phyloP scores from a whole-genome alignment of 2,329 filamentous ascomycete genomes.

The Botrytis fabae region DNA sequence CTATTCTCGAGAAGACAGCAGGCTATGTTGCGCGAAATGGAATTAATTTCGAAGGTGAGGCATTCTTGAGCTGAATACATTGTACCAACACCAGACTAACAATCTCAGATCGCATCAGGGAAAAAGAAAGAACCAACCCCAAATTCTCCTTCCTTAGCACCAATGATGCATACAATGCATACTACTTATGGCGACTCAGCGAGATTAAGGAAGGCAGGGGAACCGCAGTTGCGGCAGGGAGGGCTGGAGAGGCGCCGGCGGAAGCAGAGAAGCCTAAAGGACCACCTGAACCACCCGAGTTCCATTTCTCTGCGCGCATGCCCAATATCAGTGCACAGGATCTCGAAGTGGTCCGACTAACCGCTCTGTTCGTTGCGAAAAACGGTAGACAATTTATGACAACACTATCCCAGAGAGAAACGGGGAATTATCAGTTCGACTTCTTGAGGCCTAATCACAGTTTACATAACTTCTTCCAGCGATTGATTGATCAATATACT shows the following conservation, averaged over 20 bases:
- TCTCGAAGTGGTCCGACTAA: constrained; percentile 71
- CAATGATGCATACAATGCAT: constrained; percentile 81
- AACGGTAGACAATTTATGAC: constrained; percentile 93
- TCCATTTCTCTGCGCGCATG: constrained; percentile 93
- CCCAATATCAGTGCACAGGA: constrained; percentile 96
- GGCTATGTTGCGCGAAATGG: constrained; percentile 79
- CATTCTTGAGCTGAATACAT: constrained; percentile 10
- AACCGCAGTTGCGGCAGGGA: constrained; percentile 73
- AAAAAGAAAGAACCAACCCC: constrained; percentile 80
- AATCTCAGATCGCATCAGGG: constrained; percentile 70
- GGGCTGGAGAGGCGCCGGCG: constrained; percentile 61
- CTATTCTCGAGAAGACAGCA: constrained; percentile 88
- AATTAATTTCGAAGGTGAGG: constrained; percentile 57
- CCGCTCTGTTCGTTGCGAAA: constrained; percentile 88
- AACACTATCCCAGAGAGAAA: constrained; percentile 81
- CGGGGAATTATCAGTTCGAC: constrained; percentile 91
- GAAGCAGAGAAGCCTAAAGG: constrained; percentile 71
- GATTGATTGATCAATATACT: constrained; percentile 92
- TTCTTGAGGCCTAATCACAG: constrained; percentile 95
- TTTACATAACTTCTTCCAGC: constrained; percentile 92
- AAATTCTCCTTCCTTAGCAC: constrained; percentile 86
- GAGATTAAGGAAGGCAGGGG: constrained; percentile 85
- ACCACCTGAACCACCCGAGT: constrained; percentile 81
- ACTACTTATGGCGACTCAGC: constrained; percentile 85
- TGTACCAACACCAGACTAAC: constrained; percentile 26